Base-by-base conservation (phyloP, 2,329 filamentous ascomycete species). In the Lasiodiplodia sp. region DNA sequence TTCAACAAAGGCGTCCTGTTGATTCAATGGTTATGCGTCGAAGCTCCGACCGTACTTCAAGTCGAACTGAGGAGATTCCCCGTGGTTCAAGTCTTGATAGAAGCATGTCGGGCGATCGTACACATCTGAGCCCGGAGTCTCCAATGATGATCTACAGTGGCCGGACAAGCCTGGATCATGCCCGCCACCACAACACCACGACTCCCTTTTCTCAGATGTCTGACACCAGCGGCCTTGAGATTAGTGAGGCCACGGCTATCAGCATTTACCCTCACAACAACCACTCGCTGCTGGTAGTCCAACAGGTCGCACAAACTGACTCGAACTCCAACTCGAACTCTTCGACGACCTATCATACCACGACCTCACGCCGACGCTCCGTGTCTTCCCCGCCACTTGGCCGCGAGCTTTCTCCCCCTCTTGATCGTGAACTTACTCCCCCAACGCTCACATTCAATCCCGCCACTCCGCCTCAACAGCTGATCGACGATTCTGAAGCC, bases 201-300 rank as follows among this genome's bases (percentile, higher is more conserved):
- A 86, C 86, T 1, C 82, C 82, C 0, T 84, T 84, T 63, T 74
- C 87, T 77, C 68, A 83, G 79, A 71, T 79, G 78, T 71, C 85
- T 71, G 72, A 82, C 53, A 87, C 85, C 0, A 85, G 85, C 0
- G 77, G 80, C 1, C 78, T 86, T 12, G 88, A 91, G 76, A 83
- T 90, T 65, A 86, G 83, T 69, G 87, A 90, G 75, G 88, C 88
- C 11, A 88, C 82, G 52, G 87, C 86, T 12, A 82, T 91, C 16
- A 86, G 82, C 69, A 84, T 89, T 40, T 89, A 86, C 70, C 84
- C 88, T 2, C 88, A 90, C 77, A 88, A 88, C 76, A 91, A 90
- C 71, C 80, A 87, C 53, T 89, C 87, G 7, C 77, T 90, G 5
- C 79, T 90, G n/a, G 77, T 90, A n/a, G 86, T 91, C n/a, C 86